Conservation (phyloP, 2,329 filamentous ascomycete species). For the Pyrenochaeta sp. region DNA sequence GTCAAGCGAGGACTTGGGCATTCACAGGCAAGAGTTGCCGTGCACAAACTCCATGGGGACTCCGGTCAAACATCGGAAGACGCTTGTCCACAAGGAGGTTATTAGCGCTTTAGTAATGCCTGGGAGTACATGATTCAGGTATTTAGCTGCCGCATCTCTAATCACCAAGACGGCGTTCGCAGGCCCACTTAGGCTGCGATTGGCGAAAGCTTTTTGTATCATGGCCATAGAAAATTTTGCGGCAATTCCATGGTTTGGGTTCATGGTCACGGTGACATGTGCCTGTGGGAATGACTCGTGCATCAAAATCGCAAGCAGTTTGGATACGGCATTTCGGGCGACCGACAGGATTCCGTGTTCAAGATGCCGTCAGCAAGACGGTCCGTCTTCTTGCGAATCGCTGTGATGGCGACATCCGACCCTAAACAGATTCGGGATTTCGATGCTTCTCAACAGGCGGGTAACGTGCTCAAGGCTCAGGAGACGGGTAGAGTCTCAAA, state of each 20-base stretch:
- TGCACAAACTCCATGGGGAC: constrained; percentile 7
- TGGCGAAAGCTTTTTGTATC: constrained; percentile 6
- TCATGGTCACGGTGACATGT: background rate
- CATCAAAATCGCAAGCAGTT: background rate
- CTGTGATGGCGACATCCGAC: constrained; percentile 1
- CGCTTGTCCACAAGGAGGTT: background rate
- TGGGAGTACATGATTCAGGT: constrained; percentile 4
- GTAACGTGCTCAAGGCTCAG: background rate
- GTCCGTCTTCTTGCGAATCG: constrained; percentile 2
- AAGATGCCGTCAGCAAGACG: background rate
- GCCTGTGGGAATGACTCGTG: background rate
- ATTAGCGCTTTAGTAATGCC: constrained; percentile 2
- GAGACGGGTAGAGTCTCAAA: constrained; percentile 8
- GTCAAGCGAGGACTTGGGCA: background rate
- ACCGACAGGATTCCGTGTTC: background rate
- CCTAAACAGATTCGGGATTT: background rate
- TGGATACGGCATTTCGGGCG: background rate
- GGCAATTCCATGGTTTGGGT: background rate
- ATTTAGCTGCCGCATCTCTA: background rate
- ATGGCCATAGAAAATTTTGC: background rate
- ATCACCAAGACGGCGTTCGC: background rate
- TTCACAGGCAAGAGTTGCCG: background rate
- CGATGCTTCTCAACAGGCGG: constrained; percentile 4
- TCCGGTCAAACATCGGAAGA: constrained; percentile 6
- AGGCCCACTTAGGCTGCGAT: constrained; percentile 2